A percentile compares a stretch with the other conserved stretches of the same genome.
These are phyloP conservation scores for Prosopis cineraria DNA, from an alignment of 306 rosid species.

Conservation along the genomic window DNA sequence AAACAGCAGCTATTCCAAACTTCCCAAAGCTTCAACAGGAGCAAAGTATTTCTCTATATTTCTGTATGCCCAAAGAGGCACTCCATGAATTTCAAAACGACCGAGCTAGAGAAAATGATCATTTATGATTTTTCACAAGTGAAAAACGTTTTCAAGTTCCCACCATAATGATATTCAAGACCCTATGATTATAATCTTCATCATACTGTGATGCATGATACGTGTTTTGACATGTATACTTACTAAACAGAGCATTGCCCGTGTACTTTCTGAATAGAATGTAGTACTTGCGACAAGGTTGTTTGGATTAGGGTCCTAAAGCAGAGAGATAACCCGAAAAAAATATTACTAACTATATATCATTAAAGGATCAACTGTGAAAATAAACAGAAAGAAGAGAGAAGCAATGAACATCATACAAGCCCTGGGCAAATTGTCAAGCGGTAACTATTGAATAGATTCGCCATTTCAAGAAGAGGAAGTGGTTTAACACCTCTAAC, in stretches of 20 bases:
- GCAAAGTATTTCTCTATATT: not conserved
- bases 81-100: conserved; percentile 9
- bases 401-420: conserved; percentile 54
- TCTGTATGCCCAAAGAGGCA: conserved; percentile 1
- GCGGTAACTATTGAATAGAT: conserved; percentile 68
- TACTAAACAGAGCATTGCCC: conserved; percentile 97
- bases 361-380: conserved; percentile 23
- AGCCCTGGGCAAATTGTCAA: conserved; percentile 86
- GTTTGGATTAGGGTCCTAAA: conserved; percentile 96
- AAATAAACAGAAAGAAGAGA: conserved; percentile 21
- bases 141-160: conserved; percentile 24
- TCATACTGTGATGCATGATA: conserved; percentile 20
- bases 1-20: conserved; percentile 6
- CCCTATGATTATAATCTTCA: not conserved
- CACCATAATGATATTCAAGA: conserved; percentile 9
- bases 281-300: conserved; percentile 89
- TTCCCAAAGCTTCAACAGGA: conserved; percentile 20
- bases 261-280: conserved; percentile 88
- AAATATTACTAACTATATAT: conserved; percentile 12
- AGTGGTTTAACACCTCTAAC: conserved; percentile 97
- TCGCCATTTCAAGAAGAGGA: conserved; percentile 79
- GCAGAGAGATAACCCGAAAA: conserved; percentile 31
- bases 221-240: conserved; percentile 36
- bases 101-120: not conserved
- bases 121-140: conserved; percentile 10